Conservation (phyloP, 106 monocot genomes). For the Platanthera zijinensis region DNA sequence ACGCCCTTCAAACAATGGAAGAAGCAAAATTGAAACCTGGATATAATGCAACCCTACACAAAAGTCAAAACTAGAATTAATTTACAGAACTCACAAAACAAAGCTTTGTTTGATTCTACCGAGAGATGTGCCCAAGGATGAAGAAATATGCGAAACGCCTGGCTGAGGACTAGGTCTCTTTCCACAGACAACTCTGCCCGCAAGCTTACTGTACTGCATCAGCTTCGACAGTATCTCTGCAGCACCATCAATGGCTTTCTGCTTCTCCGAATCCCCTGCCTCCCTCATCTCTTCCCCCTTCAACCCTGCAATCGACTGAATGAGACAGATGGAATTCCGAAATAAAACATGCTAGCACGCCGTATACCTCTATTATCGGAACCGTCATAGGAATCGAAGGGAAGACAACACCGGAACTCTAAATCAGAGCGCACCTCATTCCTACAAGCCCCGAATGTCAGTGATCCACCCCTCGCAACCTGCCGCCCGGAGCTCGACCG, state of each 20-base stretch:
- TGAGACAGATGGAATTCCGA: not conserved
- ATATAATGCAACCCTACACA: not conserved
- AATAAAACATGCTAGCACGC: not conserved
- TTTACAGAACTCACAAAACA: conserved; percentile 93
- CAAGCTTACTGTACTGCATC: conserved; percentile 57
- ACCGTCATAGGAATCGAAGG: conserved; percentile 36
- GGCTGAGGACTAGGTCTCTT: conserved; percentile 35
- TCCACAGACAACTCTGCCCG: conserved; percentile 45
- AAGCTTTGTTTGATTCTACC: conserved; percentile 99
- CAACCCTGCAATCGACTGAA: conserved; percentile 29
- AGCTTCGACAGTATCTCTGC: conserved; percentile 51
- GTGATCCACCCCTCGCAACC: conserved; percentile 4
- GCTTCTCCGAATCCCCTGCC: conserved; percentile 61
- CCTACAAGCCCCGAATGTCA: conserved; percentile 47
- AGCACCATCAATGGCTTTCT: conserved; percentile 54
- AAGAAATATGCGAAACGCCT: conserved; percentile 34
- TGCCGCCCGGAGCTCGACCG: not conserved
- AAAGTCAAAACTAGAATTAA: conserved; percentile 24
- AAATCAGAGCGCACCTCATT: conserved; percentile 41
- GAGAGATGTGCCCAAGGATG: conserved; percentile 71
- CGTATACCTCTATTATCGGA: conserved; percentile 44
- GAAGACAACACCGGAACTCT: conserved; percentile 23
- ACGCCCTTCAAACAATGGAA: conserved; percentile 3
- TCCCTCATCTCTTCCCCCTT: conserved; percentile 56
- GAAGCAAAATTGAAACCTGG: not conserved